Conservation (phyloP, 345 rosid species). For the Noccaea caerulescens region DNA sequence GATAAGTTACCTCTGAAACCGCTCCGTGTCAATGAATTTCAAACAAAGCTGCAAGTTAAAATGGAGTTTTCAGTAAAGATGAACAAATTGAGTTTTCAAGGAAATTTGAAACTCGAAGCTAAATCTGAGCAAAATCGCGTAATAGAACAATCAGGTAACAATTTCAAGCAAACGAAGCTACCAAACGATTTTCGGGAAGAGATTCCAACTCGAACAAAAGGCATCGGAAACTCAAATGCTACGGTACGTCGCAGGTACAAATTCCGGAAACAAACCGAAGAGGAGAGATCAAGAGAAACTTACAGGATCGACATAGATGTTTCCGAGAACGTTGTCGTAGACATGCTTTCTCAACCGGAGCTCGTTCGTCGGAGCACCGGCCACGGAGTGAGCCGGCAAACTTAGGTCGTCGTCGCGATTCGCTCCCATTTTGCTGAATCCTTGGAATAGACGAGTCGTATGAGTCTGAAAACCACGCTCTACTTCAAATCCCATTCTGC, state of each 20-base stretch:
- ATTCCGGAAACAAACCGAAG: constrained; percentile 1
- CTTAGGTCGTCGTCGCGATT: constrained; percentile 50
- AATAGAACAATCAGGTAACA: neutral
- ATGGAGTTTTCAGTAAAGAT: constrained; percentile 4
- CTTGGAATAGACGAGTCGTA: no score
- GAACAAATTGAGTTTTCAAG: neutral
- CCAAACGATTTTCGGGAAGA: neutral
- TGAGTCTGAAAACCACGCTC: no score
- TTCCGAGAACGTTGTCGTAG: constrained; percentile 87
- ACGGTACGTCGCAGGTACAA: neutral
- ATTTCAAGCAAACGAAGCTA: neutral
- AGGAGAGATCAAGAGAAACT: neutral
- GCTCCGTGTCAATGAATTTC: constrained; percentile 88
- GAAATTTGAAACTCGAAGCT: neutral
- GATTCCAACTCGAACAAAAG: constrained; percentile 21
- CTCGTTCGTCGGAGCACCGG: constrained; percentile 44
- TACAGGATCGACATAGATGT: constrained; percentile 82
- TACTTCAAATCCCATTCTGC: no score
- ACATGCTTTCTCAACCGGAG: constrained; percentile 68
- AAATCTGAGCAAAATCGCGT: constrained; percentile 11
- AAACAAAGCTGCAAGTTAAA: constrained; percentile 64
- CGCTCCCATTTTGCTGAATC: constrained; percentile 59
- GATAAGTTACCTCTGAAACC: constrained; percentile 74
- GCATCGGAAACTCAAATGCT: neutral
- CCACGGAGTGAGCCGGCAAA: constrained; percentile 38